Evolutionary conservation across 495 filamentous ascomycete species (phyloP).

Genomic region (Podospora conica): DNA sequence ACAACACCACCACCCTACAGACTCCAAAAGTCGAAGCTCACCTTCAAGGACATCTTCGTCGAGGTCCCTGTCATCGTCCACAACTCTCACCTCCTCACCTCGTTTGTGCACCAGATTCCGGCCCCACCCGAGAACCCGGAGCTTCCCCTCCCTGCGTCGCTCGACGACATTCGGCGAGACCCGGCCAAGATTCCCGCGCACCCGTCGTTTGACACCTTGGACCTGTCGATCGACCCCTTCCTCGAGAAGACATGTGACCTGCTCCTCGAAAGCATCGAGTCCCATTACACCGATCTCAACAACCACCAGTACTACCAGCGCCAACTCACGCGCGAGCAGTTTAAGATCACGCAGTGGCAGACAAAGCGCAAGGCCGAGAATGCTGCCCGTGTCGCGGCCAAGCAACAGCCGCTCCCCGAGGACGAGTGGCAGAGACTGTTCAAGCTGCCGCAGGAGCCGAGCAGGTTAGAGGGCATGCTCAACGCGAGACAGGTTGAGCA

Average conservation of each 20-base stretch:
- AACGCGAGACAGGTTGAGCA: conserved; percentile 95
- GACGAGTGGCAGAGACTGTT: conserved; percentile 98
- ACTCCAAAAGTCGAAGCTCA: conserved; percentile 83
- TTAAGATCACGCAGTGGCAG: conserved; percentile 95
- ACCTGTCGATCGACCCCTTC: conserved; percentile 93
- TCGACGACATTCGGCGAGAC: conserved; percentile 61
- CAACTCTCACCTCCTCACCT: conserved; percentile 95
- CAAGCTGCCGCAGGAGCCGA: conserved; percentile 93
- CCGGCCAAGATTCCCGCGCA: conserved; percentile 57
- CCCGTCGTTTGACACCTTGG: conserved; percentile 82
- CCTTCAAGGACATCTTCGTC: conserved; percentile 88
- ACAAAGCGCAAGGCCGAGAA: conserved; percentile 94
- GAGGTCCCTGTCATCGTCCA: conserved; percentile 90
- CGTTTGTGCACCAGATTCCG: conserved; percentile 82
- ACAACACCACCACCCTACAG: conserved; percentile 41
- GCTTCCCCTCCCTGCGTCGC: conserved; percentile 64
- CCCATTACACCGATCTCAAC: conserved; percentile 96
- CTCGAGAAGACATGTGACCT: conserved; percentile 98
- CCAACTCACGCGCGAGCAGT: conserved; percentile 88
- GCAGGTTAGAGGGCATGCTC: conserved; percentile 82
- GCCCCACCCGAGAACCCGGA: conserved; percentile 50
- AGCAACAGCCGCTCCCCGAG: conserved; percentile 84
- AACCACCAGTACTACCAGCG: conserved; percentile 98
- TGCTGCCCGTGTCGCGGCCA: conserved; percentile 70
- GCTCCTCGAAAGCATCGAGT: conserved; percentile 91